phyloP scores from a whole-genome alignment of 805 yeast genomes.

The Saccharomyces kudriavzevii region DNA sequence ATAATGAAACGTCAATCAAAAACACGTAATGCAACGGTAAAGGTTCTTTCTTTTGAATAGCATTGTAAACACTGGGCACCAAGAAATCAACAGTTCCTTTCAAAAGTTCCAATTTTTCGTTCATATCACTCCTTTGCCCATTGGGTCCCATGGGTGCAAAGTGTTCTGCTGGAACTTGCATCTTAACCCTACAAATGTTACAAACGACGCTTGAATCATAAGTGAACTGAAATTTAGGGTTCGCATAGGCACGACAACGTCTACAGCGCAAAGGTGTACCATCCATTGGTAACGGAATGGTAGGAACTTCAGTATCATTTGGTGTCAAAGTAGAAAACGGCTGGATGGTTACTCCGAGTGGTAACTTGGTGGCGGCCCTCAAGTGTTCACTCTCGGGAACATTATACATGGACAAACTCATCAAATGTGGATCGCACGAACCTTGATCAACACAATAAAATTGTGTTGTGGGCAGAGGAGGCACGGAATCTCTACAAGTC shows the following conservation, averaged over 20 bases:
- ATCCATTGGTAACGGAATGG: slow-evolving; percentile 3
- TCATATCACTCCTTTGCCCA: slow-evolving; percentile 55
- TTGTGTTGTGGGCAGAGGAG: slow-evolving; percentile 75
- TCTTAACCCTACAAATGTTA: slow-evolving; percentile 78
- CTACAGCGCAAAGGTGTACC: slow-evolving; percentile 72
- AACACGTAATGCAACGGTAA: slow-evolving; percentile 61
- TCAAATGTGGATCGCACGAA: slow-evolving; percentile 69
- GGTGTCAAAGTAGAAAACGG: slow-evolving; percentile 68
- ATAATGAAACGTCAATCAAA: slow-evolving; percentile 61
- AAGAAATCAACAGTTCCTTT: slow-evolving; percentile 79
- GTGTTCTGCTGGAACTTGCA: slow-evolving; percentile 60
- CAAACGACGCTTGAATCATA: slow-evolving; percentile 62
- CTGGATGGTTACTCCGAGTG: slow-evolving; percentile 69
- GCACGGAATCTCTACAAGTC: slow-evolving; percentile 69
- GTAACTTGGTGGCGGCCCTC: slow-evolving; percentile 62
- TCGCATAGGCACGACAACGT: slow-evolving; percentile 85
- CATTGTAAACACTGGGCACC: slow-evolving; percentile 68
- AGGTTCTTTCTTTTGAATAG: slow-evolving; percentile 34
- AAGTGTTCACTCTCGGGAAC: slow-evolving; percentile 69
- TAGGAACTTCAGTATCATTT: slow-evolving; percentile 38
- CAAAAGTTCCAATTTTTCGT: slow-evolving; percentile 59
- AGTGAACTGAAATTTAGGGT: slow-evolving; percentile 66
- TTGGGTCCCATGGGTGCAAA: slow-evolving; percentile 47
- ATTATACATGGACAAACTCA: slow-evolving; percentile 72
- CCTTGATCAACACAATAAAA: slow-evolving; percentile 74